Evolutionary conservation across 495 filamentous ascomycete genomes (phyloP).

Genomic region (Xylaria cubensis): DNA sequence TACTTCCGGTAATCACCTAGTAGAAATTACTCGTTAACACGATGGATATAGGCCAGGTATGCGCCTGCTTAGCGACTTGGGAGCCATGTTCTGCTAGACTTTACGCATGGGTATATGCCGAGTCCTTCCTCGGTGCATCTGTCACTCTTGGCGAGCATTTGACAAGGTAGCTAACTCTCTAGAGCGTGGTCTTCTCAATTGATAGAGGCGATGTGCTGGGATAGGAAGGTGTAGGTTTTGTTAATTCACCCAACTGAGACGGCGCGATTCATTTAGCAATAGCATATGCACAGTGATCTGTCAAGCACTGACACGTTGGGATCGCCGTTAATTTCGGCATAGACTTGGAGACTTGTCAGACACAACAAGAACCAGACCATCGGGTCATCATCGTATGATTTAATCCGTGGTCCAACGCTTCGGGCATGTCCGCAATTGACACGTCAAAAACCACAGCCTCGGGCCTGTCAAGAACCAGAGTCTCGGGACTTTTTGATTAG

Average conservation of each 20-base stretch:
- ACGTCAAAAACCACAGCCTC: conserved; percentile 18
- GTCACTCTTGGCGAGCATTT: background rate
- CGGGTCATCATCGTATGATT: conserved; percentile 24
- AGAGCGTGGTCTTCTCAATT: background rate
- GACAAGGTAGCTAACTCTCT: background rate
- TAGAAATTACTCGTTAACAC: background rate
- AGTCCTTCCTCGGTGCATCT: background rate
- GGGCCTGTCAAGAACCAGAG: conserved; percentile 12
- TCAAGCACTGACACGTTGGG: conserved; percentile 18
- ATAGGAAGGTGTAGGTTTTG: conserved; percentile 18
- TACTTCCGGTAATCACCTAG: conserved; percentile 13
- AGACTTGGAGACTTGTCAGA: background rate
- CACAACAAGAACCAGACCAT: conserved; percentile 15
- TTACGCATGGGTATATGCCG: background rate
- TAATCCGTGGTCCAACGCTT: background rate
- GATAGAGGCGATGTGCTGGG: conserved; percentile 7
- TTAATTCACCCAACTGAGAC: background rate
- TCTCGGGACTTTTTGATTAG: conserved; percentile 14
- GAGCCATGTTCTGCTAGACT: background rate
- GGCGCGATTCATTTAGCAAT: background rate
- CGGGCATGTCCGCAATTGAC: conserved; percentile 12
- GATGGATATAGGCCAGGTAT: background rate
- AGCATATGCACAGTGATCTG: conserved; percentile 9
- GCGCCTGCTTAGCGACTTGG: background rate
- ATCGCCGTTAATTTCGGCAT: conserved; percentile 6